Evolutionary conservation across 176 grass and related monocot species (phyloP), one percentile per base, ranked within the genome.

Genomic region (Ensete ventricosum): DNA sequence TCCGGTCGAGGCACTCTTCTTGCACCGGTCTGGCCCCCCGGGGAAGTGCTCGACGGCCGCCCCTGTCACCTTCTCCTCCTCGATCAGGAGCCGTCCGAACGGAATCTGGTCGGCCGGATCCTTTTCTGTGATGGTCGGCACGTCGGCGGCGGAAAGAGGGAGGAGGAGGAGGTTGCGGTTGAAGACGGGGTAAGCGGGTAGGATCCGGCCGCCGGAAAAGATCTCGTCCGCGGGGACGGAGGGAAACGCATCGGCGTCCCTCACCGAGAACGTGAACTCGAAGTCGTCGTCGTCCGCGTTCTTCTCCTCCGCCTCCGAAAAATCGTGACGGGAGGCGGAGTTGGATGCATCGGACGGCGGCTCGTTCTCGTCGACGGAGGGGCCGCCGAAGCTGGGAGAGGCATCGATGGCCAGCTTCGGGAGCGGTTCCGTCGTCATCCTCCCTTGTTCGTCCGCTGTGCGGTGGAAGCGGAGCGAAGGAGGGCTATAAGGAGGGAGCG

Each of bases 191-290:
- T 74, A 74, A 6, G 20, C 20, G 1, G 72, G 72, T 4, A 74
- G 53, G 53, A 74, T 74, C 51, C 54, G 72, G 8, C 72, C 72
- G 54, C 54, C 54, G 72, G 26, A 74, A 53, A 74, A 74, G 54
- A 74, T 57, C 26, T 74, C 72, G 52, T 74, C 54, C 1, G 72
- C 72, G 20, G 53, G 6, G 23, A 58, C 25, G 54, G 14, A 19
- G 26, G 72, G 54, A 20, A 58, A 27, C 25, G 22, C 72, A 2
- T 58, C 13, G 8, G 25, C 6, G 54, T 48, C 24, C 52, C 23
- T 29, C 54, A 13, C 14, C 24, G 24, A 54, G 72, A 74, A 55
- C 4, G 54, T 29, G 54, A 74, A 74, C 52, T 74, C 72, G 53
- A 74, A 74, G 52, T 34, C 24, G 13, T 16, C 62, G 72, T 48